A percentile compares a stretch with the other conserved stretches of the same genome.
phyloP scores from a whole-genome alignment of 1,284 basidiomycete species.

The Pseudozyma flocculosa region DNA sequence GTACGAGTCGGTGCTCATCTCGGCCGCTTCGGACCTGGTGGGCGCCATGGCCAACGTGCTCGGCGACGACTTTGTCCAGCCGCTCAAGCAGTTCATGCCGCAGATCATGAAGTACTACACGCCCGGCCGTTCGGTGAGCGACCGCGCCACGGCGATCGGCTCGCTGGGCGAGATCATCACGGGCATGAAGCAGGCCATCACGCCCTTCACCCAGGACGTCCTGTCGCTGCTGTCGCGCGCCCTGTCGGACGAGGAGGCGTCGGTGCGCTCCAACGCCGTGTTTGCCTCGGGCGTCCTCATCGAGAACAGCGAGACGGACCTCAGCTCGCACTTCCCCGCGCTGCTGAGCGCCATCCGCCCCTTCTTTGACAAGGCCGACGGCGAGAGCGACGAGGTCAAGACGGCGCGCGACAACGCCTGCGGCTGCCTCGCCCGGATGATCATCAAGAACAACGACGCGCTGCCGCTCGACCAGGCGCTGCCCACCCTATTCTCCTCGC shows the following conservation, averaged over 20 bases:
- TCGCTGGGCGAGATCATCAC: slow-evolving; percentile 93
- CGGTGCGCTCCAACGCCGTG: slow-evolving; percentile 93
- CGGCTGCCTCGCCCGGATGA: slow-evolving; percentile 85
- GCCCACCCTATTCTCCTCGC: slow-evolving; percentile 75
- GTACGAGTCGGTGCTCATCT: slow-evolving; percentile 93
- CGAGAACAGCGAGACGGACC: slow-evolving; percentile 80
- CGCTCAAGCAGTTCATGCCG: slow-evolving; percentile 83
- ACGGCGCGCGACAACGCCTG: slow-evolving; percentile 95
- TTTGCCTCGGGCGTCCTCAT: slow-evolving; percentile 91
- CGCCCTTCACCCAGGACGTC: slow-evolving; percentile 73
- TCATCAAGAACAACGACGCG: slow-evolving; percentile 76
- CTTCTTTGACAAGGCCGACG: slow-evolving; percentile 69
- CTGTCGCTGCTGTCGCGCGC: slow-evolving; percentile 61
- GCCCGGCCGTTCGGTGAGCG: slow-evolving; percentile 79
- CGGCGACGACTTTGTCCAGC: slow-evolving; percentile 79
- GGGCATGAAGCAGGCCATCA: slow-evolving; percentile 84
- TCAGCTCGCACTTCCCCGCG: slow-evolving; percentile 77
- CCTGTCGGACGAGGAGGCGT: slow-evolving; percentile 79
- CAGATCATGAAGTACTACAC: slow-evolving; percentile 88
- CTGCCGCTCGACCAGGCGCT: slow-evolving; percentile 85
- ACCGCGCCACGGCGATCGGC: slow-evolving; percentile 90
- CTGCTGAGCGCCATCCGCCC: slow-evolving; percentile 79
- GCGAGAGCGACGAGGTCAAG: slow-evolving; percentile 67
- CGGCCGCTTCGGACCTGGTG: slow-evolving; percentile 91
- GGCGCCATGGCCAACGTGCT: slow-evolving; percentile 83